Base-by-base conservation (phyloP, 1,284 basidiomycete genomes). In the Tetrapyrgos nigripes region DNA sequence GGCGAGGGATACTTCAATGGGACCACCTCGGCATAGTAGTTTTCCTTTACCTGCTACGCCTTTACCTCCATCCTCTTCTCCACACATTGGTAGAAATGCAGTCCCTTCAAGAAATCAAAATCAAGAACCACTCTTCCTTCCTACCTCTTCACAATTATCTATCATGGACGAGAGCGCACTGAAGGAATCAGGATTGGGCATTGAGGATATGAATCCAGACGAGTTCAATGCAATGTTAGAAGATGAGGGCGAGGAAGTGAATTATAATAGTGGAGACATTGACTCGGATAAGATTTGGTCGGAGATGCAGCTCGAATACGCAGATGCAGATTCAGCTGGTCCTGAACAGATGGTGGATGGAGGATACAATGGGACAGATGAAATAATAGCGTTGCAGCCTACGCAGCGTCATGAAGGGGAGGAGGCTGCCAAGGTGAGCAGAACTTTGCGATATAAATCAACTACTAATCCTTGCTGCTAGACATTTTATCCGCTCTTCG, bases 221-320 rank as follows among this genome's bases (percentile, higher is more conserved):
- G 87, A 89, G 67, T 73, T 91, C 46, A 78, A 76, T 28, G 83
- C 80, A 23, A 82, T 91, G 80, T 71, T 90, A 29, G 87, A 88
- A 57, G 87, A 79, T 44, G 87, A 88, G 1, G 88, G 81, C 1
- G 84, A 86, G 61, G 88, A 90, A 68, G 82, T 88, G 28, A 80
- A 73, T 23, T 79, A 81, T 64, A 74, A 76, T 40, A 60, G 73
- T 31, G 59, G 66, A 28, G n/a, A 23, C 19, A 24, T 3, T 27
- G 19, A 72, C 68, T 9, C 70, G 70, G 55, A 50, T 57, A 29
- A 62, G 19, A 21, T 45, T 24, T 3, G 19, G 26, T 21, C 43
- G 26, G n/a, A 45, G 10, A 10, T 21, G 19, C 26, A 24, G n/a
- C 43, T n/a, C 26, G 9, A 19, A 3, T 45, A 19, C 43, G 26